Conservation (phyloP, 2,329 filamentous ascomycete genomes). For the Phialemonium atrogriseum region DNA sequence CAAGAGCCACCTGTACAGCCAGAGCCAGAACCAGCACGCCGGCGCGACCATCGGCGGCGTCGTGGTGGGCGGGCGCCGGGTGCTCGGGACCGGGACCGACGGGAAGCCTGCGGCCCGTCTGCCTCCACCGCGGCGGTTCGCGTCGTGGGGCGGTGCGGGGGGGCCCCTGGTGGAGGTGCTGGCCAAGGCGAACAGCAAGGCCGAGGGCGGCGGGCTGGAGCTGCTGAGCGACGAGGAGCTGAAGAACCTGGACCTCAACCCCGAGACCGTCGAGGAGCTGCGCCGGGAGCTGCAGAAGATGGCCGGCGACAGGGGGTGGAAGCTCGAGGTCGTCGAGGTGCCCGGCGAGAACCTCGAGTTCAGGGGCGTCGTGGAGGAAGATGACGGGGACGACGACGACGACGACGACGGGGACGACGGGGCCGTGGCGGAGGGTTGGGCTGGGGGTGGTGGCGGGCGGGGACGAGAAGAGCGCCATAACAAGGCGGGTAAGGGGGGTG, state of each 20-base stretch:
- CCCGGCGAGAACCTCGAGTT: conserved; percentile 55
- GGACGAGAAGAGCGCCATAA: conserved; percentile 20
- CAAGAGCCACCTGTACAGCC: conserved; percentile 3
- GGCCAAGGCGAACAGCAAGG: conserved; percentile 34
- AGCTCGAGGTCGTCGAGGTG: conserved; percentile 68
- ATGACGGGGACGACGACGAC: conserved; percentile 40
- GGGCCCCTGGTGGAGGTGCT: conserved; percentile 33
- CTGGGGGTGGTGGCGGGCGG: conserved; percentile 7
- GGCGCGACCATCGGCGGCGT: conserved; percentile 42
- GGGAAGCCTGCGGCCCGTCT: conserved; percentile 39
- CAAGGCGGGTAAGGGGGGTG: conserved; percentile 13
- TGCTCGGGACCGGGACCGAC: conserved; percentile 38
- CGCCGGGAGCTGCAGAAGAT: conserved; percentile 59
- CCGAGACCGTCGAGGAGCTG: conserved; percentile 60
- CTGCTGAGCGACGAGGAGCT: conserved; percentile 59
- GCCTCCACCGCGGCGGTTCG: conserved; percentile 33
- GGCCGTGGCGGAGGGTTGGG: conserved; percentile 12
- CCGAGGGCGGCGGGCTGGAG: conserved; percentile 54
- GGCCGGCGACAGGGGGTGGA: conserved; percentile 68
- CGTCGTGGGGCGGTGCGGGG: conserved; percentile 16
- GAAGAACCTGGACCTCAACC: conserved; percentile 57
- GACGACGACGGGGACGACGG: conserved; percentile 12
- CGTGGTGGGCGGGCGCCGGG: conserved; percentile 40
- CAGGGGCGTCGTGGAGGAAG: conserved; percentile 57
- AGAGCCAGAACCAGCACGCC: conserved; percentile 11